Conservation (phyloP, 768 basidiomycete species). For the Sistotremastrum suecicum region DNA sequence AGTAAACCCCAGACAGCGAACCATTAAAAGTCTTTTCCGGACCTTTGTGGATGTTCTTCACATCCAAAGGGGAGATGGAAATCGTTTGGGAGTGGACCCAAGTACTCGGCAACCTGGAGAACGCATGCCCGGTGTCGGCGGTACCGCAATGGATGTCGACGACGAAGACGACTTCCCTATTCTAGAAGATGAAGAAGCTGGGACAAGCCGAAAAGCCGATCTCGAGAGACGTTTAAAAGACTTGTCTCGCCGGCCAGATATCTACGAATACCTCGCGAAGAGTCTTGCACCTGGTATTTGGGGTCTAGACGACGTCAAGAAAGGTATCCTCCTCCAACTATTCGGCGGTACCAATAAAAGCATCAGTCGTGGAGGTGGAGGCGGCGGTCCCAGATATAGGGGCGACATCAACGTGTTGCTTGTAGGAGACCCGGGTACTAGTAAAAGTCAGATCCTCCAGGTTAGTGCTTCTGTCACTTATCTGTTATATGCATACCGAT, state of each 20-base stretch:
- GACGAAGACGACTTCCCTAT: constrained; percentile 34
- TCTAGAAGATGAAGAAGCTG: constrained; percentile 15
- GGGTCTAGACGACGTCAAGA: constrained; percentile 99
- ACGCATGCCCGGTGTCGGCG: constrained; percentile 53
- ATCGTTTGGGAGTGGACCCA: constrained; percentile 61
- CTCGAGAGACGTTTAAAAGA: constrained; percentile 67
- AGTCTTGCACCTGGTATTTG: constrained; percentile 92
- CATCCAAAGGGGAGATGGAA: constrained; percentile 42
- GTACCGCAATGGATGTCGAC: constrained; percentile 50
- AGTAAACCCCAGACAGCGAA: constrained; percentile 81
- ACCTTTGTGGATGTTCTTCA: constrained; percentile 96
- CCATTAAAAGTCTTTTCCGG: constrained; percentile 92
- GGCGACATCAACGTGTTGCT: constrained; percentile 97
- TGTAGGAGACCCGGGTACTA: constrained; percentile 94
- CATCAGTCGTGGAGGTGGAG: constrained; percentile 84
- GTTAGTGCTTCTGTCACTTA: constrained; percentile 26
- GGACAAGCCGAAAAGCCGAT: constrained; percentile 40
- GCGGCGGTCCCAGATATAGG: constrained; percentile 89
- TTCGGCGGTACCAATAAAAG: constrained; percentile 98
- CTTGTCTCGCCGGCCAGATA: constrained; percentile 58
- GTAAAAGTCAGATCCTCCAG: constrained; percentile 90
- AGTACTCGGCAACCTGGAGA: constrained; percentile 62
- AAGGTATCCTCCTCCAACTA: constrained; percentile 88
- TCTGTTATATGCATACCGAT: constrained; percentile 1
- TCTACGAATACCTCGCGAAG: constrained; percentile 75